Base-by-base conservation (phyloP, 371 early-diverging fungal species). In the Cokeromyces recurvatus region DNA sequence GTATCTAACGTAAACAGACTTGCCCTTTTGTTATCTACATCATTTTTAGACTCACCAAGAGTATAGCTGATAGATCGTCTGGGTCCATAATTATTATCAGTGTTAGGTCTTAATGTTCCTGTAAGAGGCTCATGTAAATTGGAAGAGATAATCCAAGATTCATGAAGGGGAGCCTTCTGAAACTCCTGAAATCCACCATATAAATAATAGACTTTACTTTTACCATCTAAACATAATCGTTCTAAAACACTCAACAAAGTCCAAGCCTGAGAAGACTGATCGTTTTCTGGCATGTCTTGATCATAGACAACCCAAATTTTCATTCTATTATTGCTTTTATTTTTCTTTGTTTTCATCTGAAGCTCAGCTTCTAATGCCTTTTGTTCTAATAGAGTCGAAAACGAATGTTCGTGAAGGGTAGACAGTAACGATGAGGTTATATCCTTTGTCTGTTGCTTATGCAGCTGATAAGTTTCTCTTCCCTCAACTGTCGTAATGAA, bases 401-500 rank as follows among this genome's bases (percentile, higher is more conserved):
- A 43, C n/a, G n/a, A n/a, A n/a, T n/a, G n/a, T n/a, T n/a, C n/a
- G n/a, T n/a, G n/a, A n/a, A n/a, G n/a, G n/a, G n/a, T n/a, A n/a
- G n/a, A n/a, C n/a, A n/a, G n/a, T n/a, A n/a, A n/a, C n/a, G n/a
- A n/a, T n/a, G n/a, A n/a, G 9, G 38, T 34, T 20, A 17, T 21
- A 1, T 16, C 22, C n/a, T 17, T 40, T 46, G 19, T 4, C 39
- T 15, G 29, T 12, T 9, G 25, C 3, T 46, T 37, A 2, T 38
- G 55, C 9, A 23, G 24, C 11, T 51, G 39, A 51, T 71, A 82
- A 1, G 62, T 50, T 11, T 77, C 76, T 37, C 73, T 61, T 36
- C 80, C 80, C 54, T 81, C 77, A 0, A 77, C 57, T 19, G 81
- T 81, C 0, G 83, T 83, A 38, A 83, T 78, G 43, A 83, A 83